These are phyloP conservation scores for Clitoria ternatea DNA, from an alignment of 306 rosid species.

Conservation along the genomic window DNA sequence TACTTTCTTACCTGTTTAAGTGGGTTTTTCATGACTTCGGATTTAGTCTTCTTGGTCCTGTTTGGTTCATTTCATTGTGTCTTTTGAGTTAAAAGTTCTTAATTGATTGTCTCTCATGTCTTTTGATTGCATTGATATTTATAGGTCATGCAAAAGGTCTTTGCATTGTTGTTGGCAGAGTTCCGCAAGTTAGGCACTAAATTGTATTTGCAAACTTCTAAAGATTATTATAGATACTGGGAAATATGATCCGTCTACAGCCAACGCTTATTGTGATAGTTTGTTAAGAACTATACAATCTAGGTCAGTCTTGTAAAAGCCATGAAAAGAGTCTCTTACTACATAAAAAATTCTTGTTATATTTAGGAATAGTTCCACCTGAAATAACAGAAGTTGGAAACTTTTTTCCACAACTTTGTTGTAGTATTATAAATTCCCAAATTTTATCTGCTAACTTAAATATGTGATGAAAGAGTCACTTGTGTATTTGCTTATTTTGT, in stretches of 20 bases:
- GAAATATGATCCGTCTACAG: conserved; percentile 74
- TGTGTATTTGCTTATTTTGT: conserved; percentile 23
- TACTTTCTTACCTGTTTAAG: conserved; percentile 7
- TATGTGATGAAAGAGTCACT: neutral
- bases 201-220: conserved; percentile 83
- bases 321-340: neutral
- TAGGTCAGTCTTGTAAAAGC: conserved; percentile 51
- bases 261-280: conserved; percentile 90
- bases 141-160: conserved; percentile 93
- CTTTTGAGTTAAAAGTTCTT: conserved; percentile 2
- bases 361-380: neutral
- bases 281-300: conserved; percentile 76
- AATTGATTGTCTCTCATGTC: conserved; percentile 3
- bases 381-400: conserved; percentile 1
- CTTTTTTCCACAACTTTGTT: neutral
- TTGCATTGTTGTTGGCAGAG: conserved; percentile 76
- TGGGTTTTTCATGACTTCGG: neutral
- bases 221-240: conserved; percentile 92
- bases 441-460: neutral
- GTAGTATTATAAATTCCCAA: neutral
- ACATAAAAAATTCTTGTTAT: neutral
- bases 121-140: conserved; percentile 31
- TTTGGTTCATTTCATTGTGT: conserved; percentile 16
- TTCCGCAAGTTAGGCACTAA: conserved; percentile 91
- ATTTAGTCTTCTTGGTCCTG: neutral